Evolutionary conservation across 1,139 yeast species (phyloP).

Genomic region (Meyerozyma guilliermondii): DNA sequence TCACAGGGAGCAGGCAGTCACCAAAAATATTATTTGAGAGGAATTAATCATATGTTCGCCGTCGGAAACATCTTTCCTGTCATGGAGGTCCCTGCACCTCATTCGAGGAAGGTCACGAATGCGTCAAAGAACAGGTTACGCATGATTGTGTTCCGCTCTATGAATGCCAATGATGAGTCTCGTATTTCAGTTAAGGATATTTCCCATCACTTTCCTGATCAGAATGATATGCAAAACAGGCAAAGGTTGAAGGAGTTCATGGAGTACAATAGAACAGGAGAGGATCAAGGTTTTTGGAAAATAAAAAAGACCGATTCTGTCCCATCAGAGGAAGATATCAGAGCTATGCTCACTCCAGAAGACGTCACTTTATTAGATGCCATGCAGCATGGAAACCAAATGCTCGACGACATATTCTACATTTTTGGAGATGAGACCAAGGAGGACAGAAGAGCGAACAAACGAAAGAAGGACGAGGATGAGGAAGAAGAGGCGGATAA

Average conservation of each 20-base stretch:
- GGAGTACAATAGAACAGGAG: slow-evolving; percentile 95
- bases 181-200: slow-evolving; percentile 85
- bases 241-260: slow-evolving; percentile 94
- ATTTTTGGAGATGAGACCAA: slow-evolving; percentile 36
- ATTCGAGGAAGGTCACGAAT: slow-evolving; percentile 91
- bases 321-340: slow-evolving; percentile 72
- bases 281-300: slow-evolving; percentile 95
- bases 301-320: slow-evolving; percentile 62
- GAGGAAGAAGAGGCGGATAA: slow-evolving; percentile 20
- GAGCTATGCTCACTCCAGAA: slow-evolving; percentile 89
- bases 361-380: slow-evolving; percentile 83
- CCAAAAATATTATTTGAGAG: slow-evolving; percentile 50
- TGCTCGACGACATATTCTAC: slow-evolving; percentile 65
- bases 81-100: slow-evolving; percentile 95
- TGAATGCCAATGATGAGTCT: slow-evolving; percentile 71
- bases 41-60: slow-evolving; percentile 67
- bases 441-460: slow-evolving; percentile 18
- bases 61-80: slow-evolving; percentile 95
- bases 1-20: slow-evolving; percentile 76
- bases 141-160: slow-evolving; percentile 88
- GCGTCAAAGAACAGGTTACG: slow-evolving; percentile 86
- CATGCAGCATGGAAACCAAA: slow-evolving; percentile 91
- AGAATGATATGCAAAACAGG: slow-evolving; percentile 94
- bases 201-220: slow-evolving; percentile 92
- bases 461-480: slow-evolving; percentile 28